phyloP scores from a whole-genome alignment of 2,329 filamentous ascomycete species.

The Lachnellula suecica region DNA sequence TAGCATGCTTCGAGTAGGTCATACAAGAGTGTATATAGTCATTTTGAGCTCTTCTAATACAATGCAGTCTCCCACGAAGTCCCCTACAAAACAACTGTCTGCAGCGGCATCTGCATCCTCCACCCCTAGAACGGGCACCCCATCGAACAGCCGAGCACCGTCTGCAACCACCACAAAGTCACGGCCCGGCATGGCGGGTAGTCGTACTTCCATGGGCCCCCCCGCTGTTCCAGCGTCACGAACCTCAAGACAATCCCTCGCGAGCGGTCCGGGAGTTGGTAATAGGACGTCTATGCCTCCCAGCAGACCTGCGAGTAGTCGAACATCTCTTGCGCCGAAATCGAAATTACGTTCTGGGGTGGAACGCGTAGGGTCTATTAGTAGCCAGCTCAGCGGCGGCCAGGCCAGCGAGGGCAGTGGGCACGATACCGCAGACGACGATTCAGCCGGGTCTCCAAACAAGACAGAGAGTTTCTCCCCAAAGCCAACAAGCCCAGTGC shows the following conservation, averaged over 20 bases:
- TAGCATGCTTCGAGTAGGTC: conserved; percentile 56
- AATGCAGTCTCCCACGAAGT: conserved; percentile 71
- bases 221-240: conserved; percentile 40
- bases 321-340: conserved; percentile 29
- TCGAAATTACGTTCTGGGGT: conserved; percentile 28
- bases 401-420: conserved; percentile 29
- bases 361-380: conserved; percentile 29
- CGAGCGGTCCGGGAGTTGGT: conserved; percentile 33
- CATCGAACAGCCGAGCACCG: conserved; percentile 51
- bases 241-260: conserved; percentile 39
- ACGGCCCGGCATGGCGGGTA: conserved; percentile 53
- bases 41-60: neutral
- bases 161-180: conserved; percentile 43
- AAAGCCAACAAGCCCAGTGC: conserved; percentile 27
- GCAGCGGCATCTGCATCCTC: conserved; percentile 53
- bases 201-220: conserved; percentile 67
- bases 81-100: conserved; percentile 71
- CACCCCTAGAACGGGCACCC: conserved; percentile 64
- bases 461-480: conserved; percentile 39
- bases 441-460: conserved; percentile 40
- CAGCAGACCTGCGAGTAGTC: conserved; percentile 16
- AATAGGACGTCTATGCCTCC: conserved; percentile 26
- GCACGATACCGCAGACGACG: conserved; percentile 28
- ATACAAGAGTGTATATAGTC: neutral
- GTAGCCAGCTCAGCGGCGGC: conserved; percentile 30